Conservation (phyloP, 768 basidiomycete species). For the Lactarius evosmus region DNA sequence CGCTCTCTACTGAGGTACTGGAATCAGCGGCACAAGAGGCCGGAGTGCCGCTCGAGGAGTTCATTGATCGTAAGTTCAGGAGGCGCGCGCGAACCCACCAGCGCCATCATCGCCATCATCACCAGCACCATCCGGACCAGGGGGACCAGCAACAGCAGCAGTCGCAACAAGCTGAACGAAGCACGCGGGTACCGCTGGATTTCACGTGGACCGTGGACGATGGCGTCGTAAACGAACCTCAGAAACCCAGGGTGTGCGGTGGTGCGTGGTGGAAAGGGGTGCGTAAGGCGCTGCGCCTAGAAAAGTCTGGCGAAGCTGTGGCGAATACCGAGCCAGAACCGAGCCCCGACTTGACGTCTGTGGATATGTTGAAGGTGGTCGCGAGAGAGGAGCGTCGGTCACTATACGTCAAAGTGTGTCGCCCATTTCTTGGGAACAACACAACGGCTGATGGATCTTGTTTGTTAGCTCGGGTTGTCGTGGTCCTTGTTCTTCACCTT, state of each 20-base stretch:
- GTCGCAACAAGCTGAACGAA: background rate
- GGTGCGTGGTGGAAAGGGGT: slow-evolving; percentile 14
- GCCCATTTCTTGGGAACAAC: background rate
- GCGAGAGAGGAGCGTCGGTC: slow-evolving; percentile 48
- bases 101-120: background rate
- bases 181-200: slow-evolving; percentile 14
- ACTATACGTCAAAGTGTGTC: slow-evolving; percentile 50
- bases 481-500: slow-evolving; percentile 66
- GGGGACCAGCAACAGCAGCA: background rate
- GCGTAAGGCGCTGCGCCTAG: background rate
- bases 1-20: slow-evolving; percentile 51
- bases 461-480: slow-evolving; percentile 43
- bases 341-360: slow-evolving; percentile 21
- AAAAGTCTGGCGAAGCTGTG: background rate
- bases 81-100: slow-evolving; percentile 7
- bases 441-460: background rate
- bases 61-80: slow-evolving; percentile 34
- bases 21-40: slow-evolving; percentile 66
- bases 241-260: background rate
- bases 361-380: slow-evolving; percentile 27
- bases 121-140: background rate
- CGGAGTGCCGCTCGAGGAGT: slow-evolving; percentile 52
- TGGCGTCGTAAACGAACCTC: background rate
- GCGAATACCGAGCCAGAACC: background rate
- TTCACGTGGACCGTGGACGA: slow-evolving; percentile 20